Evolutionary conservation across 371 early-diverging fungal species (phyloP).

Genomic region (Mucor indicus): DNA sequence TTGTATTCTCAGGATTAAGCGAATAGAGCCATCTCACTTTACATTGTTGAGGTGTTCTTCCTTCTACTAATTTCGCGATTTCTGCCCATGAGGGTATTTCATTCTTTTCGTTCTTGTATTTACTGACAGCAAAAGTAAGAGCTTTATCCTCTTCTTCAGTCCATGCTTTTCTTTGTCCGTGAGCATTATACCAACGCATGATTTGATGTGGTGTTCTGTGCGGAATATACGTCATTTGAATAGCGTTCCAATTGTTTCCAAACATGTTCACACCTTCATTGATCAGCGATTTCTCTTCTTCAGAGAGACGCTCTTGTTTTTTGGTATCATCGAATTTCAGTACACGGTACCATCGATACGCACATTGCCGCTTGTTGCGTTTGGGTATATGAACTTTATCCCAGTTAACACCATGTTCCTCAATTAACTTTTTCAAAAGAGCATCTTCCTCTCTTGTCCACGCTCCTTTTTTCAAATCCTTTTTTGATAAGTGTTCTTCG

Average conservation of each 20-base stretch:
- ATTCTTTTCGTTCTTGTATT: not conserved
- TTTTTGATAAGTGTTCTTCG: not conserved
- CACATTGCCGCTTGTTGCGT: conserved; percentile 18
- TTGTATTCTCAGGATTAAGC: conserved; percentile 7
- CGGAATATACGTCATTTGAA: conserved; percentile 35
- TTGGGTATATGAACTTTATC: conserved; percentile 6
- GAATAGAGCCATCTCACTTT: conserved; percentile 16
- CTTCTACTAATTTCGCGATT: conserved; percentile 25
- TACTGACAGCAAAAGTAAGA: conserved; percentile 22
- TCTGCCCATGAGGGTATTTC: conserved; percentile 16
- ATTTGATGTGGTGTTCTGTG: conserved; percentile 33
- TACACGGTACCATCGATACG: conserved; percentile 21
- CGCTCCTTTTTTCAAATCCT: not conserved
- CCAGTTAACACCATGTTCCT: conserved; percentile 17
- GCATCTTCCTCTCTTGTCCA: conserved; percentile 29
- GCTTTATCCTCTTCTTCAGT: conserved; percentile 27
- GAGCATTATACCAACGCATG: conserved; percentile 28
- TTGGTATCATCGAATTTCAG: not conserved
- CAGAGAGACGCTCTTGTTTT: conserved; percentile 12
- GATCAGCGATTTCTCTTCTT: conserved; percentile 26
- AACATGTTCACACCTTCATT: conserved; percentile 41
- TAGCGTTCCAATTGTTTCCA: conserved; percentile 40
- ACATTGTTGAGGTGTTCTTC: conserved; percentile 26
- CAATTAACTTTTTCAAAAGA: not conserved
- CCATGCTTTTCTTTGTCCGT: conserved; percentile 12